Base-by-base conservation (phyloP, 495 filamentous ascomycete species). In the Annulohypoxylon nitens region DNA sequence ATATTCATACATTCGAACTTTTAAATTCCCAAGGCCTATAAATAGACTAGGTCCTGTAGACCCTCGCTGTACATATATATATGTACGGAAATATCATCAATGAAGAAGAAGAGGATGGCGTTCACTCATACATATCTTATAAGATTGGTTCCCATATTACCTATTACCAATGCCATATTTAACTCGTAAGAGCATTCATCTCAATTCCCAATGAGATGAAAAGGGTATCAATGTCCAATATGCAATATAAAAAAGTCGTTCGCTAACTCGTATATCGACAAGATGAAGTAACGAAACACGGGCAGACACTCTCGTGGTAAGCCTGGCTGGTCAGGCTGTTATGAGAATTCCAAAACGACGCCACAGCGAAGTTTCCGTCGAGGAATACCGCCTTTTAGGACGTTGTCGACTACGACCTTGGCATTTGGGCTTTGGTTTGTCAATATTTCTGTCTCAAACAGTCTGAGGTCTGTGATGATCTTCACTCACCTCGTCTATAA, bases 151-250 rank as follows among this genome's bases (percentile, higher is more conserved):
- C 45, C 14, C 45, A 61, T 14, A 18, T 66, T 61, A 6, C 18
- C 20, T 2, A 43, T n/a, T 20, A 50, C 34, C 12, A 51, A 50
- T 36, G 16, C 55, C 61, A 55, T 3, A 43, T 2, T 2, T 0
- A 54, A 26, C 9, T n/a, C 18, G 14, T 30, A 10, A 51, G 45
- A 39, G 26, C 34, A 39, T 60, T 45, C 30, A 69, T 60, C 33
- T 26, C 61, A 41, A 57, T 37, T 25, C 20, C 61, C 20, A 33
- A 50, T 61, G 34, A 64, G 34, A 55, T 45, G 36, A 61, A 65
- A 50, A 50, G 71, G 71, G 71, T 74, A 74, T 74, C 71, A 61
- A 69, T 69, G 64, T 43, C 37, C 60, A 57, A 51, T 50, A 73
- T 61, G 54, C 54, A 68, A 54, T 54, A 53, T 23, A 20, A 5